Conservation (phyloP, 148 eudicot genomes). For the Amaranthus hypochondriacus region DNA sequence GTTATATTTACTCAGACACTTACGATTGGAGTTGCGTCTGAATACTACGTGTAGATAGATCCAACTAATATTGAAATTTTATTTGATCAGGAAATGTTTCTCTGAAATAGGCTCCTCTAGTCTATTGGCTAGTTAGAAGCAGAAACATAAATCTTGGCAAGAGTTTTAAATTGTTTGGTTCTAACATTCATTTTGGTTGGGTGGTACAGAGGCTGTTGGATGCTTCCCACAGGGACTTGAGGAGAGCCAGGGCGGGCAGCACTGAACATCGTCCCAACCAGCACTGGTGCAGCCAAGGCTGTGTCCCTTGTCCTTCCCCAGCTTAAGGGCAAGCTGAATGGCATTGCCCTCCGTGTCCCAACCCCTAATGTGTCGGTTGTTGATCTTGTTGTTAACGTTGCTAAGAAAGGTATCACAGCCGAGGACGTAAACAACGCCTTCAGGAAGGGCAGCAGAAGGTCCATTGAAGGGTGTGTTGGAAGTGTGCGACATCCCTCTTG, state of each 20-base stretch:
- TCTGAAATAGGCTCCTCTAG: not conserved
- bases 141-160: not conserved
- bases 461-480: constrained; percentile 80
- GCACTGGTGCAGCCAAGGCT: constrained; percentile 99
- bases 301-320: constrained; percentile 95
- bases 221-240: constrained; percentile 96
- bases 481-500: constrained; percentile 86
- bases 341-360: constrained; percentile 94
- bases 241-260: constrained; percentile 98
- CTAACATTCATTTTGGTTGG: not conserved
- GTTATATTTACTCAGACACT: not conserved
- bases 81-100: not conserved
- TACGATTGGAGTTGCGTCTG: too few species aligned
- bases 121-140: not conserved
- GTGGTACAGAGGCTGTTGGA: constrained; percentile 78
- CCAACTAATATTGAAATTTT: not conserved
- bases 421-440: constrained; percentile 92
- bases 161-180: not conserved
- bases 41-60: not conserved
- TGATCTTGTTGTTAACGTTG: constrained; percentile 93
- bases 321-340: constrained; percentile 98
- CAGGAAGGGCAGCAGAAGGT: constrained; percentile 90
- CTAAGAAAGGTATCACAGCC: constrained; percentile 77
- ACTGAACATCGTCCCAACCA: constrained; percentile 95
- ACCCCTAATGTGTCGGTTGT: constrained; percentile 98